Evolutionary conservation across 805 yeast species (phyloP).

Genomic region (Phaffomyces antillensis): DNA sequence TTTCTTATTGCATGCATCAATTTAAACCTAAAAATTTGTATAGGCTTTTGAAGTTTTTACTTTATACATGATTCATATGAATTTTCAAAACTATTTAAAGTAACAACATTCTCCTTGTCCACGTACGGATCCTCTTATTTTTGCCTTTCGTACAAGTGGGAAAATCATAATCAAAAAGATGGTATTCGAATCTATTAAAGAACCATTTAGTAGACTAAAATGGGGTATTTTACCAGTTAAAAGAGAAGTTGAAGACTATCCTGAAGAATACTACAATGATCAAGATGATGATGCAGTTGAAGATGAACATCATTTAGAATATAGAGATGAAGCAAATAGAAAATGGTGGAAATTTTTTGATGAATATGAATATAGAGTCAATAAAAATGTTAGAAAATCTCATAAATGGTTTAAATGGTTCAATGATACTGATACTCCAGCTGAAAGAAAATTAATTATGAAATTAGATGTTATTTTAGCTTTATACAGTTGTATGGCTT

Average conservation of each 20-base stretch:
- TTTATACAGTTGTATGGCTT: slow-evolving; percentile 50
- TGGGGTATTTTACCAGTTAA: slow-evolving; percentile 28
- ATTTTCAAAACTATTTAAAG: neutral
- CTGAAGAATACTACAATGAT: neutral
- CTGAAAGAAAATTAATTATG: slow-evolving; percentile 35
- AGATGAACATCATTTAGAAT: slow-evolving; percentile 26
- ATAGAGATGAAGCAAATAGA: slow-evolving; percentile 46
- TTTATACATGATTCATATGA: too few species aligned
- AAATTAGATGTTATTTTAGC: slow-evolving; percentile 52
- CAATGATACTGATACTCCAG: slow-evolving; percentile 23
- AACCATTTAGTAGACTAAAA: slow-evolving; percentile 20
- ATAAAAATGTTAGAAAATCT: neutral
- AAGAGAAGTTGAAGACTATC: slow-evolving; percentile 20
- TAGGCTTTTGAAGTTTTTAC: too few species aligned
- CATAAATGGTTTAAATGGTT: slow-evolving; percentile 15
- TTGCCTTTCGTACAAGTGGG: neutral
- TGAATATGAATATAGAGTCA: slow-evolving; percentile 38
- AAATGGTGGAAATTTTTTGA: slow-evolving; percentile 52
- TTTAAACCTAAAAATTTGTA: too few species aligned
- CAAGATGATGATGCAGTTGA: slow-evolving; percentile 2
- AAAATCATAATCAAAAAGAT: neutral
- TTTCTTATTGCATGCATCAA: too few species aligned
- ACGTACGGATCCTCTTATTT: neutral
- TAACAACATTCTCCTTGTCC: neutral
- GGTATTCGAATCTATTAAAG: neutral